Conservation (phyloP, 2,329 filamentous ascomycete species). For the Penicillium sp. region DNA sequence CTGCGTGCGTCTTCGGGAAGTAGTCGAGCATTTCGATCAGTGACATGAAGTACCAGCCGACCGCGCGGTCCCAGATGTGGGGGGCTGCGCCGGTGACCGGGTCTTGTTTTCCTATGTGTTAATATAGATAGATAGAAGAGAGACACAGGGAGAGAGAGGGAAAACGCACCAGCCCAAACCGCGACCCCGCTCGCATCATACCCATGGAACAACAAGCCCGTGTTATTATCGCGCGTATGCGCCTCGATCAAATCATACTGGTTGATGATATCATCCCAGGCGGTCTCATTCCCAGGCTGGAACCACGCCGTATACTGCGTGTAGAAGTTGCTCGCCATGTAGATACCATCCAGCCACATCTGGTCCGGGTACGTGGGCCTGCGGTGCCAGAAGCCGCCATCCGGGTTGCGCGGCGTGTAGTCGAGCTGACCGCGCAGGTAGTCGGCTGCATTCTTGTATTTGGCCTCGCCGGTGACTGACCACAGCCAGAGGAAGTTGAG, state of each 20-base stretch:
- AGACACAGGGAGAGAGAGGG: background rate
- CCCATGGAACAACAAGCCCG: conserved; percentile 19
- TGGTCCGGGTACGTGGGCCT: conserved; percentile 23
- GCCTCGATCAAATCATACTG: conserved; percentile 25
- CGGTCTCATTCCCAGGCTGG: conserved; percentile 18
- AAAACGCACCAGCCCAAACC: conserved; percentile 23
- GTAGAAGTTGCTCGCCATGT: conserved; percentile 23
- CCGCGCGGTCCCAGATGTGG: conserved; percentile 22
- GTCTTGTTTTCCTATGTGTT: conserved; percentile 5
- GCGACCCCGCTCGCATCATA: conserved; percentile 20
- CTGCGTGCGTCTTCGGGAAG: conserved; percentile 19
- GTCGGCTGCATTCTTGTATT: conserved; percentile 23
- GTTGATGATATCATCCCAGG: conserved; percentile 24
- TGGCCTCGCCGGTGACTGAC: conserved; percentile 19
- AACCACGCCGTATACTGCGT: conserved; percentile 24
- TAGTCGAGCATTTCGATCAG: conserved; percentile 21
- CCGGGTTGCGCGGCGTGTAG: conserved; percentile 21
- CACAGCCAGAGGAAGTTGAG: conserved; percentile 21
- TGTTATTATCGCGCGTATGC: conserved; percentile 11
- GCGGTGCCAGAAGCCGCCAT: conserved; percentile 24
- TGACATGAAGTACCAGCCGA: conserved; percentile 26
- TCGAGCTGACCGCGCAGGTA: conserved; percentile 21
- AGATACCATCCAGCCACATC: conserved; percentile 27
- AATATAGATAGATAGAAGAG: no score
- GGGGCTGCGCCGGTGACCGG: conserved; percentile 19